Base-by-base conservation (phyloP, 768 basidiomycete species). In the Trichaptum fuscoviolaceum region DNA sequence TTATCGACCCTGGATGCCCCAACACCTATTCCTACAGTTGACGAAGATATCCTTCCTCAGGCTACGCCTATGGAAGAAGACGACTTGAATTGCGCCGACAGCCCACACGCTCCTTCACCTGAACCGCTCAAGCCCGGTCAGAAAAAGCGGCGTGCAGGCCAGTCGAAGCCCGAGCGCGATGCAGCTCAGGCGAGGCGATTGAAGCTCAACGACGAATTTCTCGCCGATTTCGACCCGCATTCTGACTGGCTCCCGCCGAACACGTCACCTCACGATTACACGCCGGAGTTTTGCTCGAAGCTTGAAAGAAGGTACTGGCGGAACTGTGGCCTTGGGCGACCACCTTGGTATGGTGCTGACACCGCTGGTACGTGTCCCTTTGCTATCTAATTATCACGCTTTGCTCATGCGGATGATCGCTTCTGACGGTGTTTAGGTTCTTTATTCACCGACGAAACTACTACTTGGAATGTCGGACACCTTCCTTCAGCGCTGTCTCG, bases 311-410 rank as follows among this genome's bases (percentile, higher is more conserved):
- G 89, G 65, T 98, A 88, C 76, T 99, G 97, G 97, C 83, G 95
- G 64, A 95, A 92, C 69, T 88, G 93, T 76, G 89, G 94, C 0
- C 76, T 96, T 3, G 93, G 94, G 4, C 91, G 89, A 69, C 83
- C 95, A n/a, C 87, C 96, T 3, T 96, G 94, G 96, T 99, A 99
- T 76, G 97, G 96, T 23, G 97, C 97, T 3, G 97, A n/a, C n/a
- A n/a, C n/a, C n/a, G n/a, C n/a, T n/a, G n/a, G n/a, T n/a, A n/a
- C n/a, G n/a, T n/a, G n/a, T n/a, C n/a, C n/a, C n/a, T n/a, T n/a
- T n/a, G n/a, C n/a, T n/a, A n/a, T n/a, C 35, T 36, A n/a, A 64
- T 68, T 8, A 57, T 35, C 23, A 4, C n/a, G 10, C n/a, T n/a
- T n/a, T n/a, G n/a, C n/a, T n/a, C n/a, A n/a, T n/a, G n/a, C n/a